These are phyloP conservation scores for Elsinoe ampelina DNA, from an alignment of 2,329 filamentous ascomycete species.

Conservation along the genomic window DNA sequence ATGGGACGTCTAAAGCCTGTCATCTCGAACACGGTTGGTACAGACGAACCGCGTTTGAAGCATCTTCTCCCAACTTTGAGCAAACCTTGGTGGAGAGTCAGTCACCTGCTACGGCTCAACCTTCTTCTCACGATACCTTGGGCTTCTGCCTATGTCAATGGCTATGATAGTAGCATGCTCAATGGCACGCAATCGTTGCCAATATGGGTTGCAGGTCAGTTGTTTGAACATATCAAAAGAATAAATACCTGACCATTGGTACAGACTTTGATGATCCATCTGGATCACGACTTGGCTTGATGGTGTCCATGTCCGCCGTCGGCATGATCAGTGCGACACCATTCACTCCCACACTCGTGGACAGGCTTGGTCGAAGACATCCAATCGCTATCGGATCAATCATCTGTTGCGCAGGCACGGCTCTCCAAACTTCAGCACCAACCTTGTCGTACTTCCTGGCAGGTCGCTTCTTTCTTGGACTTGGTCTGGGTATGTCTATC, in stretches of 20 bases:
- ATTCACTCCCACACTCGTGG: neutral
- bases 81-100: constrained; percentile 8
- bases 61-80: neutral
- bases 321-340: constrained; percentile 15
- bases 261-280: constrained; percentile 16
- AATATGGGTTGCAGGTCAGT: constrained; percentile 2
- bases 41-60: constrained; percentile 8
- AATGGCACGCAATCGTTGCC: constrained; percentile 6
- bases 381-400: constrained; percentile 1
- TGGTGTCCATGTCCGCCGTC: constrained; percentile 18
- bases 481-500: constrained; percentile 27
- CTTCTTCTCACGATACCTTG: constrained; percentile 4
- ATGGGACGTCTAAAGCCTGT: neutral
- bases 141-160: neutral
- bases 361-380: constrained; percentile 1
- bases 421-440: constrained; percentile 18
- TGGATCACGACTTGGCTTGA: constrained; percentile 17
- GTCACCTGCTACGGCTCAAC: constrained; percentile 5
- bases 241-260: no score
- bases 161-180: constrained; percentile 12
- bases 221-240: neutral
- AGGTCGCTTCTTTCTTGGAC: constrained; percentile 31
- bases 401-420: neutral
- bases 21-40: neutral
- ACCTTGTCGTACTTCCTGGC: constrained; percentile 27